Conservation (phyloP, 345 rosid species). For the Hibiscus tridactylites region DNA sequence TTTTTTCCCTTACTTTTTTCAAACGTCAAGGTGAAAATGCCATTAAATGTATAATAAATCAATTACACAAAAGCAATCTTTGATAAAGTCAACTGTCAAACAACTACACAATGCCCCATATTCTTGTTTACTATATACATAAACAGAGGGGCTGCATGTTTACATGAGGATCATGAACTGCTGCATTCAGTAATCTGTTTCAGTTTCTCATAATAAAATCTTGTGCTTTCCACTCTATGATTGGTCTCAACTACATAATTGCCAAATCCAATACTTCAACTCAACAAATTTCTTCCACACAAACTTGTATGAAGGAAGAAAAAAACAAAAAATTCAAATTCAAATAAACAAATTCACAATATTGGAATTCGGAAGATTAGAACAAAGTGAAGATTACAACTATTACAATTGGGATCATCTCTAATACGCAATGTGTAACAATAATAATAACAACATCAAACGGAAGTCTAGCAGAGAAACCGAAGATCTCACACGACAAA, state of each 20-base stretch:
- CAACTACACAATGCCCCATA: background rate
- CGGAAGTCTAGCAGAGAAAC: background rate
- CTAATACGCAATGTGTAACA: background rate
- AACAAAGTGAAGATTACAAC: background rate
- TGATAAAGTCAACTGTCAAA: background rate
- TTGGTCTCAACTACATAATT: background rate
- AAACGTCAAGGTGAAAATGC: background rate
- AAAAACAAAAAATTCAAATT: background rate
- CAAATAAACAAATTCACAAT: background rate
- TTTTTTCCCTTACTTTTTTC: background rate
- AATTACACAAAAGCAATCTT: background rate
- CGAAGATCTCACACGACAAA: slow-evolving; percentile 62
- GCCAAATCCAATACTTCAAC: too few relatives aligned
- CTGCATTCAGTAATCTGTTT: background rate
- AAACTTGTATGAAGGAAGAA: background rate
- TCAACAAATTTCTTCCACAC: background rate
- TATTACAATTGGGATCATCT: too few relatives aligned
- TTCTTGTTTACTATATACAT: background rate
- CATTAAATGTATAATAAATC: background rate
- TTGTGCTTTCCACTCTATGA: background rate
- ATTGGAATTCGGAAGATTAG: background rate
- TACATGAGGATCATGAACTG: background rate
- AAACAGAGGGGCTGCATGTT: background rate
- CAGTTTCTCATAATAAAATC: background rate
- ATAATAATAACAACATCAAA: background rate